Percentiles rank a stretch among this genome's conserved stretches.
phyloP scores from a whole-genome alignment of 1,139 yeast genomes.

The Candida buenavistaensis region DNA sequence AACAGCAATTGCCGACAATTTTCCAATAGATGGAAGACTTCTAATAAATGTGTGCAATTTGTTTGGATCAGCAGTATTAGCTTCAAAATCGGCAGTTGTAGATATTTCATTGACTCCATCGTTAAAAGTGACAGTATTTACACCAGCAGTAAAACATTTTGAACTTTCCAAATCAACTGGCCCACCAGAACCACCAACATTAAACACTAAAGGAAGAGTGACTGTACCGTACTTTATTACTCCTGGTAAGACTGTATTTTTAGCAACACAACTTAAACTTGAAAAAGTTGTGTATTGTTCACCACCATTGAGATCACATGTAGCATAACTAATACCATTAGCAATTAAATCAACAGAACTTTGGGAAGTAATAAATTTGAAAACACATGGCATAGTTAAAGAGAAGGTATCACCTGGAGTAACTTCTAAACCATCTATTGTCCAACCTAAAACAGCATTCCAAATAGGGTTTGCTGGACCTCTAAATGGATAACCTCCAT shows the following conservation, averaged over 20 bases:
- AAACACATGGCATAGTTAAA: conserved; percentile 26
- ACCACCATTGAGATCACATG: conserved; percentile 25
- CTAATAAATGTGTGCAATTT: not conserved
- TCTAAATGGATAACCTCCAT: conserved; percentile 5
- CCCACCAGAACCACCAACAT: conserved; percentile 24
- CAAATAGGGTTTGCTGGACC: conserved; percentile 23
- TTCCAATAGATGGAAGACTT: conserved; percentile 10
- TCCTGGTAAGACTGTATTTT: conserved; percentile 7
- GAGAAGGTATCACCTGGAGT: conserved; percentile 27
- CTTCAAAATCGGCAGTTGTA: conserved; percentile 17
- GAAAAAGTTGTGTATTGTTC: conserved; percentile 23
- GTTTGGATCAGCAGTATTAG: not conserved
- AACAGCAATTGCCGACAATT: conserved; percentile 18
- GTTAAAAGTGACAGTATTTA: conserved; percentile 25
- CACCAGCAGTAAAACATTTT: conserved; percentile 21
- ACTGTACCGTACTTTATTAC: conserved; percentile 14
- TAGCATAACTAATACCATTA: conserved; percentile 29
- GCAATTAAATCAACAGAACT: conserved; percentile 16
- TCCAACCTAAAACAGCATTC: conserved; percentile 26
- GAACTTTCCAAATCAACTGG: conserved; percentile 23
- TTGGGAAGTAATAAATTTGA: conserved; percentile 21
- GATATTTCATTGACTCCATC: conserved; percentile 27
- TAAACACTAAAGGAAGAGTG: conserved; percentile 27
- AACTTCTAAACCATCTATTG: conserved; percentile 18
- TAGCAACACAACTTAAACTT: conserved; percentile 24